Percentiles rank a stretch among this genome's conserved stretches.
These are phyloP conservation scores for Cercophora newfieldiana DNA, from an alignment of 495 filamentous ascomycete species.

Conservation along the genomic window DNA sequence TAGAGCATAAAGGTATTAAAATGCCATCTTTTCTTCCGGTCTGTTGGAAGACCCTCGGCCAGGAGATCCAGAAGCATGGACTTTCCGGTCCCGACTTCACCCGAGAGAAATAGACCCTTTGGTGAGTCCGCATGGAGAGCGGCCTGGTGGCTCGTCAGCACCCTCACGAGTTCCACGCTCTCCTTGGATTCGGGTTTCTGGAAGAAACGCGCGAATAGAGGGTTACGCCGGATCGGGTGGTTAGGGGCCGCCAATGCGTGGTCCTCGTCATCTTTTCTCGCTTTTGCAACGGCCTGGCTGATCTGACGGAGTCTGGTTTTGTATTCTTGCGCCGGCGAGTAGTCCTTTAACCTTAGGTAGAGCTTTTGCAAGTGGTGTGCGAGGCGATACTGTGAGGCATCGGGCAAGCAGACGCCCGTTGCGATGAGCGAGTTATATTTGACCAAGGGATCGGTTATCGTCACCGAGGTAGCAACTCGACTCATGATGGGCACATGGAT, in stretches of 20 bases:
- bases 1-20: slow-evolving; percentile 78
- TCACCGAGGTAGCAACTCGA: slow-evolving; percentile 45
- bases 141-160: slow-evolving; percentile 61
- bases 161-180: slow-evolving; percentile 58
- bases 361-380: slow-evolving; percentile 69
- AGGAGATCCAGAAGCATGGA: slow-evolving; percentile 71
- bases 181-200: slow-evolving; percentile 39
- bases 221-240: slow-evolving; percentile 52
- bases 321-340: slow-evolving; percentile 65
- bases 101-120: slow-evolving; percentile 64
- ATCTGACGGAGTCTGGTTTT: slow-evolving; percentile 54
- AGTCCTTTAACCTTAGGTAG: slow-evolving; percentile 66
- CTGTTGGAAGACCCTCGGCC: slow-evolving; percentile 64
- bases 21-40: slow-evolving; percentile 68
- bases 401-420: slow-evolving; percentile 58
- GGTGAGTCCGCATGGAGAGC: slow-evolving; percentile 63
- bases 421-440: slow-evolving; percentile 65
- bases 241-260: slow-evolving; percentile 40
- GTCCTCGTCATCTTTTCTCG: slow-evolving; percentile 16
- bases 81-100: slow-evolving; percentile 72
- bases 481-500: slow-evolving; percentile 27
- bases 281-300: slow-evolving; percentile 41
- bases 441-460: slow-evolving; percentile 72
- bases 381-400: slow-evolving; percentile 65
- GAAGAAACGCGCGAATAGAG: slow-evolving; percentile 50